Percentiles rank a stretch among this genome's conserved stretches.
phyloP scores from a whole-genome alignment of 2,329 filamentous ascomycete species.

The Exophiala bonariae region DNA sequence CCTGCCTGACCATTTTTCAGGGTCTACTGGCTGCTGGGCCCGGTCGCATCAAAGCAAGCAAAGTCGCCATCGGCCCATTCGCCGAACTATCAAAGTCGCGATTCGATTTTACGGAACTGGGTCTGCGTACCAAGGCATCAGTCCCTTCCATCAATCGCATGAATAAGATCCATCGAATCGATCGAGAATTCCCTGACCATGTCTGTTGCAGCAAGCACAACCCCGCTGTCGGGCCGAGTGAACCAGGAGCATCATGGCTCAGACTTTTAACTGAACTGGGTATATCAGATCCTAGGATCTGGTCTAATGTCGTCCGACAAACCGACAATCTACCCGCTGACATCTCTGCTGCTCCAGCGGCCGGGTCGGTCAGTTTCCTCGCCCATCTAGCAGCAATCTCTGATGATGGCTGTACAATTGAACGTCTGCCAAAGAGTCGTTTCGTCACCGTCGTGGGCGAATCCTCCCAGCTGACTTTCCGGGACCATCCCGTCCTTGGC shows the following conservation, averaged over 20 bases:
- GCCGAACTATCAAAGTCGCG: conserved; percentile 6
- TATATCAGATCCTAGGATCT: conserved; percentile 7
- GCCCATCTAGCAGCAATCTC: conserved; percentile 14
- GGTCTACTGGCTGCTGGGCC: conserved; percentile 18
- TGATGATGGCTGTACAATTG: conserved; percentile 4
- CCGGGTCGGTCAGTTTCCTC: conserved; percentile 10
- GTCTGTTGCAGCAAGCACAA: conserved; percentile 3
- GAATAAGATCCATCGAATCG: conserved; percentile 3
- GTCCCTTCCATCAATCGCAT: conserved; percentile 6
- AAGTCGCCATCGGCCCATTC: conserved; percentile 14
- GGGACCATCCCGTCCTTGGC: conserved; percentile 19
- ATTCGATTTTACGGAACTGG: conserved; percentile 12
- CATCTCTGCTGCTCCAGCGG: conserved; percentile 15
- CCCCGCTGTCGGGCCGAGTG: conserved; percentile 1
- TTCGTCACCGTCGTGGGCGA: conserved; percentile 10
- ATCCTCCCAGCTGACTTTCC: conserved; percentile 14
- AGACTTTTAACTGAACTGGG: conserved; percentile 10
- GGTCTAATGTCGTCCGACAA: conserved; percentile 9
- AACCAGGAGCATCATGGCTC: conserved; percentile 11
- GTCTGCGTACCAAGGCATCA: conserved; percentile 3
- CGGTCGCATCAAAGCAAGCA: conserved; percentile 18
- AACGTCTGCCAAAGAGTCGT: background rate
- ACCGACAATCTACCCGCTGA: conserved; percentile 20
- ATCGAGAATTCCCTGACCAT: conserved; percentile 3
- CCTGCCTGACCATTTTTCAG: conserved; percentile 13